Evolutionary conservation across 768 basidiomycete genomes (phyloP).

Genomic region (Pholiota molesta): DNA sequence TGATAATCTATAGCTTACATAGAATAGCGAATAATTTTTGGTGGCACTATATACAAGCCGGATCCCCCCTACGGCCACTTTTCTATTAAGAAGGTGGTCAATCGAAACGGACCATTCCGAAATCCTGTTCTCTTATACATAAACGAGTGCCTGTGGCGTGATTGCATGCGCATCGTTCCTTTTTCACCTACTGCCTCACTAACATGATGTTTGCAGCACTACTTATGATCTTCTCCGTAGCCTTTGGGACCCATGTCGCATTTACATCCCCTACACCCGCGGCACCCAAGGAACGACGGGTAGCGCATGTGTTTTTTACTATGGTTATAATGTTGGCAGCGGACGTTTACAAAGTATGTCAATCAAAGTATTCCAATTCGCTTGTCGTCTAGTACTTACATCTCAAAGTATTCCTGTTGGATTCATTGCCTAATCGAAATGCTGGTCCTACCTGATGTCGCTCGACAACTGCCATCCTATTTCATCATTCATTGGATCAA

Average conservation of each 20-base stretch:
- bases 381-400: not conserved
- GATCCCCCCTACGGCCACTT: no score
- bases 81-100: no score
- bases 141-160: no score
- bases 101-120: no score
- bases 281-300: not conserved
- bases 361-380: not conserved
- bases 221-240: not conserved
- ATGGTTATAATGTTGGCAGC: not conserved
- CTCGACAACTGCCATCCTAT: not conserved
- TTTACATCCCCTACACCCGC: not conserved
- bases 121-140: no score
- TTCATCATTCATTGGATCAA: not conserved
- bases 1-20: no score
- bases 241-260: not conserved
- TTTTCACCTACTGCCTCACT: no score
- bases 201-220: no score
- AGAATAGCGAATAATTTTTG: no score
- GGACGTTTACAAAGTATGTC: not conserved
- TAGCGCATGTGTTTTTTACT: not conserved
- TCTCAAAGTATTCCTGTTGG: not conserved
- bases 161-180: no score
- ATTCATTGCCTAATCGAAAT: not conserved
- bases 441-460: not conserved
- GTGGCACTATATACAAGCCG: no score